These are phyloP conservation scores for Trichosporon faecale DNA, from an alignment of 1,284 basidiomycete genomes.

Conservation along the genomic window DNA sequence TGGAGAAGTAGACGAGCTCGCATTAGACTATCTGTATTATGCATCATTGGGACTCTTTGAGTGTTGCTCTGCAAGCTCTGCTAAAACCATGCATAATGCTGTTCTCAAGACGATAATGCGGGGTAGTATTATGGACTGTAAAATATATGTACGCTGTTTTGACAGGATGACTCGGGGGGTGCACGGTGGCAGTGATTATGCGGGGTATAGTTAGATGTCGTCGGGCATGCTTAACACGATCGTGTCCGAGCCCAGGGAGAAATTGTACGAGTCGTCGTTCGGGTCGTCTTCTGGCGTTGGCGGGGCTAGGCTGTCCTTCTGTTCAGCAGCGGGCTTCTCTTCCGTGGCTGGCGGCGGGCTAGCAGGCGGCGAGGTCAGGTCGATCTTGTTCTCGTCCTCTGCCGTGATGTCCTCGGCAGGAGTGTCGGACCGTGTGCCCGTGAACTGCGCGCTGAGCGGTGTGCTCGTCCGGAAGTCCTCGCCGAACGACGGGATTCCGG, in stretches of 20 bases:
- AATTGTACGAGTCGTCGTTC: conserved; percentile 8
- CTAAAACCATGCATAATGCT: conserved; percentile 8
- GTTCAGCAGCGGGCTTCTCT: background rate
- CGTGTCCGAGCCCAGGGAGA: conserved; percentile 6
- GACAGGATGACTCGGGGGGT: background rate
- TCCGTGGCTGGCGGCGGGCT: background rate
- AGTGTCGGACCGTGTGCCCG: background rate
- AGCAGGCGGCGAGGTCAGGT: background rate
- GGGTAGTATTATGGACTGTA: background rate
- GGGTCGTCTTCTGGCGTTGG: conserved; percentile 2
- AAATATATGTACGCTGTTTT: background rate
- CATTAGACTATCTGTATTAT: background rate
- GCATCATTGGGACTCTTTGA: background rate
- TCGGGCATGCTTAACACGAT: conserved; percentile 10
- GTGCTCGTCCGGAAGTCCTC: conserved; percentile 7
- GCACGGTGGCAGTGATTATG: background rate
- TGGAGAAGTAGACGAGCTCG: background rate
- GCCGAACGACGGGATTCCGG: background rate
- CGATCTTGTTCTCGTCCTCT: background rate
- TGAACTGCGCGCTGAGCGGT: background rate
- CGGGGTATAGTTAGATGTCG: background rate
- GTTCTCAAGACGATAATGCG: background rate
- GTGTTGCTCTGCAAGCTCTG: too few relatives aligned
- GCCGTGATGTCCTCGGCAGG: background rate
- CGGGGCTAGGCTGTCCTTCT: background rate